Evolutionary conservation across 2,329 filamentous ascomycete genomes (phyloP).

Genomic region (Colletotrichum sp.): DNA sequence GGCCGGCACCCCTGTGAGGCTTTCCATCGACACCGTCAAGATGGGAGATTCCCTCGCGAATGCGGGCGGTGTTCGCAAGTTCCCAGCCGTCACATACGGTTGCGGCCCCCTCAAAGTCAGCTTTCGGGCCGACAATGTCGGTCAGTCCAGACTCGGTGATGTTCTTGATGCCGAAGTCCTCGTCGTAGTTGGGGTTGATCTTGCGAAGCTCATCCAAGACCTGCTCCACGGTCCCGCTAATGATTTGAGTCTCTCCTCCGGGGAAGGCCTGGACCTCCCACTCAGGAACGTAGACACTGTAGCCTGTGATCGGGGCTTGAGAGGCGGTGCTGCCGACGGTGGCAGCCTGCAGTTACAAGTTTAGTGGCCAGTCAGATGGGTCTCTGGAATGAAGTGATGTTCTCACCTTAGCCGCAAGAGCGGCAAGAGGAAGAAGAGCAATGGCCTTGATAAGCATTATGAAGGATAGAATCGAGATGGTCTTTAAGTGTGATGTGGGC

Average conservation of each 20-base stretch:
- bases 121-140: neutral
- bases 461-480: neutral
- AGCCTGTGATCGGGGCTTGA: neutral
- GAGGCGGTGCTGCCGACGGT: neutral
- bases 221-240: conserved; percentile 19
- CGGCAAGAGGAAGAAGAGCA: neutral
- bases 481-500: neutral
- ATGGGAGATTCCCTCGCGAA: neutral
- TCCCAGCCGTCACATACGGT: neutral
- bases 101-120: neutral
- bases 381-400: neutral
- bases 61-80: neutral
- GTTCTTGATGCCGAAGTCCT: neutral
- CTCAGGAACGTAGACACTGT: neutral
- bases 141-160: neutral
- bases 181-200: conserved; percentile 7
- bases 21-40: conserved; percentile 13
- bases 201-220: neutral
- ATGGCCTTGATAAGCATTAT: neutral
- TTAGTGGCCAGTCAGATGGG: neutral
- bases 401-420: neutral
- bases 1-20: conserved; percentile 19
- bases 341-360: neutral
- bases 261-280: conserved; percentile 19
- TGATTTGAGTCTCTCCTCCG: neutral